These are phyloP conservation scores for Kwoniella europaea DNA, from an alignment of 768 basidiomycete genomes.

Conservation along the genomic window DNA sequence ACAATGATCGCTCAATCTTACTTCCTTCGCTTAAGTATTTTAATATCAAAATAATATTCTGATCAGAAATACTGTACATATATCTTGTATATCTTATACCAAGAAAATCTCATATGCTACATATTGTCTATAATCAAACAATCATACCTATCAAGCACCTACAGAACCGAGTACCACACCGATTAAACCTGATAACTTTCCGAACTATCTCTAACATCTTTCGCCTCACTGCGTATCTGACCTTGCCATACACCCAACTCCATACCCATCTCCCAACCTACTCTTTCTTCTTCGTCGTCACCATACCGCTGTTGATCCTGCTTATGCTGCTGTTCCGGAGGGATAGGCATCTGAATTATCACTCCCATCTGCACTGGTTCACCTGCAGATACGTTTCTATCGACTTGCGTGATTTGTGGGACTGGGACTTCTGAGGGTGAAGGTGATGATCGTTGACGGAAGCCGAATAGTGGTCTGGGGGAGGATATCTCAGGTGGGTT, in stretches of 20 bases:
- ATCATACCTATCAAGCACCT: too few relatives aligned
- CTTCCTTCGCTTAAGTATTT: too few relatives aligned
- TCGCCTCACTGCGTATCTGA: not conserved
- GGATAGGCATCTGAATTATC: conserved; percentile 43
- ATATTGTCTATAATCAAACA: too few relatives aligned
- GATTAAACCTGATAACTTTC: conserved; percentile 3
- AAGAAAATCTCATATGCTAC: too few relatives aligned
- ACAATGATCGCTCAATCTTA: too few relatives aligned
- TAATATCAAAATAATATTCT: too few relatives aligned
- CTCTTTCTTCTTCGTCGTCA: conserved; percentile 33
- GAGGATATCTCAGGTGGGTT: not conserved
- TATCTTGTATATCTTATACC: too few relatives aligned
- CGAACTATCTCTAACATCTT: not conserved
- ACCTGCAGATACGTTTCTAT: conserved; percentile 23
- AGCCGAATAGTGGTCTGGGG: conserved; percentile 14
- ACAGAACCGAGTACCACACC: too few relatives aligned
- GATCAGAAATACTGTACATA: too few relatives aligned
- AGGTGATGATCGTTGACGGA: conserved; percentile 19
- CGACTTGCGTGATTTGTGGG: conserved; percentile 17
- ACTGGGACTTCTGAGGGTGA: not conserved
- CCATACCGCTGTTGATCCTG: not conserved
- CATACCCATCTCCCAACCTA: conserved; percentile 50
- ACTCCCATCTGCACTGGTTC: conserved; percentile 39
- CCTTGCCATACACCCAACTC: conserved; percentile 52
- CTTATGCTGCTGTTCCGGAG: conserved; percentile 11